Base-by-base conservation (phyloP, 345 rosid genomes). In the Microcos paniculata region DNA sequence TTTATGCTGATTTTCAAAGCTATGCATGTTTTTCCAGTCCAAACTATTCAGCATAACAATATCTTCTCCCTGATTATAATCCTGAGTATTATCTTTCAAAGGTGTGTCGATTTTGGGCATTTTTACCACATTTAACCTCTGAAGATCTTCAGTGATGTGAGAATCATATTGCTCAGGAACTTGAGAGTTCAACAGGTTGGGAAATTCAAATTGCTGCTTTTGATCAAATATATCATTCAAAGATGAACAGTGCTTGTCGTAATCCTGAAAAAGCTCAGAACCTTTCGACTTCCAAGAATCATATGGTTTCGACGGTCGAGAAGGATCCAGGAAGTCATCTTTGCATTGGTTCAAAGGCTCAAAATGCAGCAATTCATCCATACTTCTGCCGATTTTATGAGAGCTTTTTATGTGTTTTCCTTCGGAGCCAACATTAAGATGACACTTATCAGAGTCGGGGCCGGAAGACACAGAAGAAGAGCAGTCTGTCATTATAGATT, bases 381-480 rank as follows among this genome's bases (percentile, higher is more conserved):
- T 70, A 74, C 51, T 73, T 49, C 62, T 65, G 61, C 84, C 82
- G 57, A 75, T 69, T 68, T 83, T 82, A 52, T 38, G 79, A 73
- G 86, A 78, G 67, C 52, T 75, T 70, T 43, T 65, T 71, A 56
- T 62, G 76, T 73, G 64, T 78, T 83, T 93, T 51, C 79, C 82
- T 71, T 69, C 83, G 45, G 84, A 82, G 77, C 80, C 91, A 71
- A 55, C 80, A 76, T 81, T 80, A 64, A 79, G 65, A 76, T 72
- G 86, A 67, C 80, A 79, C 70, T 86, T 84, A 58, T 85, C 87
- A 19, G 97, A 92, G 81, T 88, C 90, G 33, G 81, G 84, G 70
- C 90, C 90, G 72, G 98, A 92, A 77, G 97, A 93, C 58, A 90
- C 84, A 14, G 99, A 96, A 74, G 96, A 93, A 59, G 96, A 88